These are phyloP conservation scores for Fraxinus dipetala DNA, from an alignment of 305 asterid species.

Conservation along the genomic window DNA sequence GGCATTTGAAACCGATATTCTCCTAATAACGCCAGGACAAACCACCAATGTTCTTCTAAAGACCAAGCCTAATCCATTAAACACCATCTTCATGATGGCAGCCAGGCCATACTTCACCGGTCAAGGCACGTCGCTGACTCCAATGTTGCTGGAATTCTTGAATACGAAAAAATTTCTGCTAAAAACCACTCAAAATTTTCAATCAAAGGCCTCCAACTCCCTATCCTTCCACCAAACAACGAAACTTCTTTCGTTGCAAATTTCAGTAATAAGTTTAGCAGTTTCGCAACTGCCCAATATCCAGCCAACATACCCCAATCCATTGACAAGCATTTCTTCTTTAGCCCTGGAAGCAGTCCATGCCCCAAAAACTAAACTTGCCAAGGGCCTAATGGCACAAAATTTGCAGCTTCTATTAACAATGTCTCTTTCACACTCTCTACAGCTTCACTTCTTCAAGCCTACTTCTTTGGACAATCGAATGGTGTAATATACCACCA, in stretches of 20 bases:
- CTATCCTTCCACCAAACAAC: constrained; percentile 49
- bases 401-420: constrained; percentile 50
- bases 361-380: constrained; percentile 54
- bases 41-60: constrained; percentile 39
- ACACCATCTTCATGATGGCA: constrained; percentile 35
- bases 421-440: constrained; percentile 45
- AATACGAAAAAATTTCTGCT: constrained; percentile 5
- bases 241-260: constrained; percentile 42
- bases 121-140: constrained; percentile 40
- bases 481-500: constrained; percentile 39
- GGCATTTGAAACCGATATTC: constrained; percentile 34
- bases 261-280: constrained; percentile 34
- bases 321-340: constrained; percentile 41
- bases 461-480: constrained; percentile 32
- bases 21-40: constrained; percentile 41
- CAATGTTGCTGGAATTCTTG: constrained; percentile 38
- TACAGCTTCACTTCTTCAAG: constrained; percentile 41
- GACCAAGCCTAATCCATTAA: constrained; percentile 22
- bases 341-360: constrained; percentile 49
- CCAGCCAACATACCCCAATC: constrained; percentile 51
- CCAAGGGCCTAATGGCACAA: constrained; percentile 53
- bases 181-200: constrained; percentile 9
- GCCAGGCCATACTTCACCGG: constrained; percentile 45
- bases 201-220: constrained; percentile 32
- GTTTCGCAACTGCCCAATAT: constrained; percentile 38